Evolutionary conservation across 306 rosid species (phyloP).

Genomic region (Dalbergia oliveri): DNA sequence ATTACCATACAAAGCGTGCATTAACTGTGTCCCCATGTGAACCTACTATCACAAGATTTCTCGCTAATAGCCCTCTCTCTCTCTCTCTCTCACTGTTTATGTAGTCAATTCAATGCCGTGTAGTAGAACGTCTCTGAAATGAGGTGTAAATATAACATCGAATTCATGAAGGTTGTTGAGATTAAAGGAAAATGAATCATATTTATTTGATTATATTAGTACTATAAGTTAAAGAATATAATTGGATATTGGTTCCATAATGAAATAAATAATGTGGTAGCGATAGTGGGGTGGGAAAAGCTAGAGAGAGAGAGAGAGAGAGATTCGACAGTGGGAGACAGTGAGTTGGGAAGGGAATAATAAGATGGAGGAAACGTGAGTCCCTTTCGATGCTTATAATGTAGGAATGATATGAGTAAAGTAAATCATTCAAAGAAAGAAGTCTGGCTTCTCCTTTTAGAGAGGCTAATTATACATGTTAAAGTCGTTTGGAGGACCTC

Average conservation of each 20-base stretch:
- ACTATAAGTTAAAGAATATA: no score
- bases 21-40: conserved; percentile 51
- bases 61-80: not conserved
- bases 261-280: conserved; percentile 18
- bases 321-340: conserved; percentile 35
- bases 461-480: conserved; percentile 25
- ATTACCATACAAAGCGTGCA: conserved; percentile 23
- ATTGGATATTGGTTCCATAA: conserved; percentile 1
- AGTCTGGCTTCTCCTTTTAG: not conserved
- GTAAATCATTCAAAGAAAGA: not conserved
- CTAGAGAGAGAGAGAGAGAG: not conserved
- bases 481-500: conserved; percentile 46
- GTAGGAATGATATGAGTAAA: conserved; percentile 44
- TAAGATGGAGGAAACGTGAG: conserved; percentile 34
- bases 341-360: conserved; percentile 36
- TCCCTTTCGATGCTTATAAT: conserved; percentile 48
- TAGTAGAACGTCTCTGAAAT: conserved; percentile 38
- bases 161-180: conserved; percentile 34
- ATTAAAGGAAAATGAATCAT: conserved; percentile 18
- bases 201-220: not conserved
- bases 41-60: conserved; percentile 23
- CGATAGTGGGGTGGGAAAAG: conserved; percentile 37
- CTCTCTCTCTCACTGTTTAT: conserved; percentile 25
- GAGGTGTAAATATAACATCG: conserved; percentile 34
- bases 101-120: conserved; percentile 51